Evolutionary conservation across 139 green algal species (phyloP), one percentile per base, ranked within the genome.

Genomic region (Microglena sp.): DNA sequence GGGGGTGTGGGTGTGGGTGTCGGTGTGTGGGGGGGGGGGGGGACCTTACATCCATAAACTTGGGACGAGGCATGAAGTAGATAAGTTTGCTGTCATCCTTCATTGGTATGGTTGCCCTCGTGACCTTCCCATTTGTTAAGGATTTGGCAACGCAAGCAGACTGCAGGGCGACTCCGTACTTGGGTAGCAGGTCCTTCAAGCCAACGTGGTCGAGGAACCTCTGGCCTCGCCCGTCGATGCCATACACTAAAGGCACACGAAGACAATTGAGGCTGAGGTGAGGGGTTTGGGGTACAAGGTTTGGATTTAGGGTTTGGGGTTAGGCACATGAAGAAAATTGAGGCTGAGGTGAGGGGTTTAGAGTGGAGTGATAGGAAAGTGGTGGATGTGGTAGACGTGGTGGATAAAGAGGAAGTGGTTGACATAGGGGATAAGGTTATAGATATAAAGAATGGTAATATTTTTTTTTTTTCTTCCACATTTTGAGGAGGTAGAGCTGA

Each of bases 161-260:
- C n/a, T n/a, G n/a, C n/a, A n/a, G n/a, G n/a, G n/a, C n/a, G n/a
- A n/a, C n/a, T n/a, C n/a, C n/a, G n/a, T n/a, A n/a, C n/a, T n/a
- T n/a, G n/a, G n/a, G n/a, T n/a, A n/a, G n/a, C n/a, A n/a, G n/a
- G n/a, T n/a, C n/a, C n/a, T n/a, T n/a, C n/a, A n/a, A n/a, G n/a
- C n/a, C n/a, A n/a, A n/a, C n/a, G n/a, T n/a, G n/a, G n/a, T n/a
- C n/a, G n/a, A n/a, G n/a, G n/a, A n/a, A n/a, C n/a, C n/a, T n/a
- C n/a, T n/a, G n/a, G n/a, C n/a, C 40, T 18, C 40, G 40, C 40
- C 40, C 18, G 40, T 24, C 40, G 40, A 11, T 11, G 15, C 11
- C 40, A 50, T 18, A 50, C 15, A 50, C 40, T 50, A 50, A 50
- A 50, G 40, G 40, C 40, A 50, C 40, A 50, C n/a, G n/a, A n/a